These are phyloP conservation scores for Tylopilus vinaceipallidus DNA, from an alignment of 768 basidiomycete genomes.

Conservation along the genomic window DNA sequence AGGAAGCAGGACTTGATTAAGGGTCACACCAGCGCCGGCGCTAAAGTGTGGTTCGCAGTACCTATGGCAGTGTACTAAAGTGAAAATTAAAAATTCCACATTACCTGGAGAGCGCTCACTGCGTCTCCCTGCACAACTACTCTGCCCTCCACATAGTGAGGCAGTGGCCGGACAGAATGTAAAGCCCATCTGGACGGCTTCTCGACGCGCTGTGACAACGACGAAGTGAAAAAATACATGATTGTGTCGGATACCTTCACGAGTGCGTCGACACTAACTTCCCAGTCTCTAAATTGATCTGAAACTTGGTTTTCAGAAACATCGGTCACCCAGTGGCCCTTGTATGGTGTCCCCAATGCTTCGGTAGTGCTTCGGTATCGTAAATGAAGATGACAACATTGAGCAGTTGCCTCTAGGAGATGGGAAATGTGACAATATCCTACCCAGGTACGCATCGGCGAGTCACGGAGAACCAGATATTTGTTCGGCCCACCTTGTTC, in stretches of 20 bases:
- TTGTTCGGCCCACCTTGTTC: slow-evolving; percentile 9
- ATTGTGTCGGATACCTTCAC: slow-evolving; percentile 3
- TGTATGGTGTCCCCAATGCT: slow-evolving; percentile 31
- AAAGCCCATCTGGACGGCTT: slow-evolving; percentile 44
- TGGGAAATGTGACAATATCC: slow-evolving; percentile 41
- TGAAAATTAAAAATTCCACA: no score
- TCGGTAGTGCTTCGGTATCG: slow-evolving; percentile 23
- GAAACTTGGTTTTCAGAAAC: slow-evolving; percentile 33
- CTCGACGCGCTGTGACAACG: slow-evolving; percentile 31
- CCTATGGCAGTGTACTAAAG: no score
- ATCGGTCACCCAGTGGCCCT: slow-evolving; percentile 31
- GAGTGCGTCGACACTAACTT: slow-evolving; percentile 6
- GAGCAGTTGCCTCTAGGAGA: slow-evolving; percentile 35
- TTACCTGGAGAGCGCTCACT: slow-evolving; percentile 27
- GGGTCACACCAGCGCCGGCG: slow-evolving; percentile 49
- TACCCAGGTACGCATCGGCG: slow-evolving; percentile 10
- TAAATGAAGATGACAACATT: slow-evolving; percentile 35
- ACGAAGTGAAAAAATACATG: background rate
- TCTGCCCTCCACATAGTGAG: slow-evolving; percentile 36
- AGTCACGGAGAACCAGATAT: background rate
- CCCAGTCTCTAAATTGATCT: slow-evolving; percentile 29
- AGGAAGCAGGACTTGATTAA: no score
- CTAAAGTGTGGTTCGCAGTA: slow-evolving; percentile 39
- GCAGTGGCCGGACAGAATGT: slow-evolving; percentile 39
- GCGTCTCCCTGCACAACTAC: slow-evolving; percentile 52